Evolutionary conservation across 805 yeast species (phyloP).

Genomic region (Priceomyces haplophilus): DNA sequence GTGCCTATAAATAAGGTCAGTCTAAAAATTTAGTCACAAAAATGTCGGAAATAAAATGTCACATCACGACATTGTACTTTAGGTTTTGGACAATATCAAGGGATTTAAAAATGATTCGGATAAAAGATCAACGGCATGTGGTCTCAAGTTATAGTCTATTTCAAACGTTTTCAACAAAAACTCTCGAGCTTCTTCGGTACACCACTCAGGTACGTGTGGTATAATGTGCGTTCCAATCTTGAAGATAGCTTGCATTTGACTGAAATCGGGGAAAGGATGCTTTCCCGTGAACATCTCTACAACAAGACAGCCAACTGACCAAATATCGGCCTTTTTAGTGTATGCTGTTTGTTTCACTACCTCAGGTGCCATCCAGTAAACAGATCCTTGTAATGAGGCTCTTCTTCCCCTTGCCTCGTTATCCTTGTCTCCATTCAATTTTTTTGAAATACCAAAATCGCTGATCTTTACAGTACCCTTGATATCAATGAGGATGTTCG

Average conservation of each 20-base stretch:
- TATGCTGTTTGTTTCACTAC: constrained; percentile 92
- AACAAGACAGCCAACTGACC: constrained; percentile 94
- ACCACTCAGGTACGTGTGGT: constrained; percentile 79
- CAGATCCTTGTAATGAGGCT: constrained; percentile 87
- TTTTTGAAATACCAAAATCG: constrained; percentile 77
- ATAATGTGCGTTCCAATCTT: constrained; percentile 79
- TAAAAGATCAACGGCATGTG: constrained; percentile 67
- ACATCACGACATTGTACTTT: neutral
- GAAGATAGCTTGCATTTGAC: constrained; percentile 96
- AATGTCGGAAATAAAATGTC: neutral
- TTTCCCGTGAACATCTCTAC: constrained; percentile 95
- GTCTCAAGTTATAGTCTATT: constrained; percentile 68
- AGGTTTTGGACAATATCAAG: constrained; percentile 40
- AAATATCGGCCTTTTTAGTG: constrained; percentile 90
- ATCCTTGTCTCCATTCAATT: constrained; percentile 27
- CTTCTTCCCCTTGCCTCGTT: constrained; percentile 44
- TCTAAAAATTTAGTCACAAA: neutral
- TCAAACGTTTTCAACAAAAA: constrained; percentile 70
- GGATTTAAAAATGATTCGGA: constrained; percentile 59
- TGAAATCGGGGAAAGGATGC: constrained; percentile 93
- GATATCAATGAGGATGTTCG: constrained; percentile 77
- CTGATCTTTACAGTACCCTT: constrained; percentile 81
- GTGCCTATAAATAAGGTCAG: constrained; percentile 11
- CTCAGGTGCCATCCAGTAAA: constrained; percentile 99
- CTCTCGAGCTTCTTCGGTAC: constrained; percentile 63